phyloP scores from a whole-genome alignment of 1,284 basidiomycete species.

The Rhodotorula sp. region DNA sequence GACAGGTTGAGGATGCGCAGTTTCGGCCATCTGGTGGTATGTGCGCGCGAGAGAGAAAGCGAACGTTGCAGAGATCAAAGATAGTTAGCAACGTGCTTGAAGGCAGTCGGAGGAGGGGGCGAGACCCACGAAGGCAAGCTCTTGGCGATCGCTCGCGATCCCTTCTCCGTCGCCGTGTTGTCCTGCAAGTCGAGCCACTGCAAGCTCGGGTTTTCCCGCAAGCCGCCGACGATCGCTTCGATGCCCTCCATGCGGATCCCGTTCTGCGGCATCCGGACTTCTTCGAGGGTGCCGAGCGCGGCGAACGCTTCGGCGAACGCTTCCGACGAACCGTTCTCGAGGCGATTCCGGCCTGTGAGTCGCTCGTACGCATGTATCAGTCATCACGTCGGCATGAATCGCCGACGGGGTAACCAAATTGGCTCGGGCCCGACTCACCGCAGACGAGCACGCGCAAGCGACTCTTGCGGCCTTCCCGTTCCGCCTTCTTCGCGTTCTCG shows the following conservation, averaged over 20 bases:
- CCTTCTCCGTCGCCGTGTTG: conserved; percentile 82
- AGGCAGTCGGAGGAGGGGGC: neutral
- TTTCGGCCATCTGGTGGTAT: conserved; percentile 59
- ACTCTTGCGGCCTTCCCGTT: conserved; percentile 64
- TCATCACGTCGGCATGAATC: neutral
- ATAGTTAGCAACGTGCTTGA: too few species aligned
- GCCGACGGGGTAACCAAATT: neutral
- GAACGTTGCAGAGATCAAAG: too few species aligned
- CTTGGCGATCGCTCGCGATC: conserved; percentile 69
- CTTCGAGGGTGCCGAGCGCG: conserved; percentile 71
- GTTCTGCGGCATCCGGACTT: conserved; percentile 93
- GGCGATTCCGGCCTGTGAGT: conserved; percentile 64
- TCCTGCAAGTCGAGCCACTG: conserved; percentile 88
- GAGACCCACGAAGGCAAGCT: conserved; percentile 56
- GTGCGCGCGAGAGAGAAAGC: neutral
- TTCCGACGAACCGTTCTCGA: conserved; percentile 84
- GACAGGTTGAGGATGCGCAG: conserved; percentile 81
- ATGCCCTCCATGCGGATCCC: conserved; percentile 95
- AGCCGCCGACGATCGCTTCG: conserved; percentile 71
- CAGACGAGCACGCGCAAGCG: conserved; percentile 78
- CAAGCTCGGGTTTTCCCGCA: conserved; percentile 67
- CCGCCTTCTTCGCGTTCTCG: conserved; percentile 69
- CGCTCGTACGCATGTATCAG: too few species aligned
- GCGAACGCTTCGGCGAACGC: conserved; percentile 86
- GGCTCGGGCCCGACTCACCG: conserved; percentile 53